These are phyloP conservation scores for Xerocomus nothofagi DNA, from an alignment of 1,284 basidiomycete genomes.

Conservation along the genomic window DNA sequence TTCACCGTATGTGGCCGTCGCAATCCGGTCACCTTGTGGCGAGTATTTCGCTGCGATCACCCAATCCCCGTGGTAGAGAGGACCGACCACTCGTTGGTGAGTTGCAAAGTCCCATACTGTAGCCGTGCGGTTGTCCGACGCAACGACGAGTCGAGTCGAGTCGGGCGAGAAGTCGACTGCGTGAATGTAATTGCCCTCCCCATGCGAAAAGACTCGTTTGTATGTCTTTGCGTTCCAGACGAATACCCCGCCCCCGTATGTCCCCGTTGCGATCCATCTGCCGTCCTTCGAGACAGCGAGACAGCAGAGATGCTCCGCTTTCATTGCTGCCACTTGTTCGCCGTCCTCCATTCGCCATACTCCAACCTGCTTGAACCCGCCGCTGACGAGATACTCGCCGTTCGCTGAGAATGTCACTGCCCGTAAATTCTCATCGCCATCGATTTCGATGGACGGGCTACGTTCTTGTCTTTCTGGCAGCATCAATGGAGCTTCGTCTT, in stretches of 20 bases:
- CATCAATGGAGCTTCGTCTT: not conserved
- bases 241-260: not conserved
- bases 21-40: not conserved
- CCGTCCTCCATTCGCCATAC: not conserved
- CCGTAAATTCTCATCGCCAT: rapidly evolving
- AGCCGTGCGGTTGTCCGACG: not conserved
- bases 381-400: slow-evolving; percentile 1
- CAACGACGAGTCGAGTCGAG: not conserved
- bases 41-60: not conserved
- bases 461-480: not conserved
- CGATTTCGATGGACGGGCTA: not conserved
- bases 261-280: not conserved
- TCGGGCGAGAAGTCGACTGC: no score
- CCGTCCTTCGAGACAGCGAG: not conserved
- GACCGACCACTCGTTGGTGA: not conserved
- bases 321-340: not conserved
- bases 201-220: not conserved
- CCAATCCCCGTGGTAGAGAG: not conserved
- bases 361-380: not conserved
- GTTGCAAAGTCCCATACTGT: not conserved
- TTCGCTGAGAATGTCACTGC: not conserved
- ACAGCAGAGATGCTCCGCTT: not conserved
- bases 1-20: not conserved
- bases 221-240: not conserved
- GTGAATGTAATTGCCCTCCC: not conserved